These are phyloP conservation scores for Antitrichia curtipendula DNA, from an alignment of 225 moss, liverwort and hornwort species.

Conservation along the genomic window DNA sequence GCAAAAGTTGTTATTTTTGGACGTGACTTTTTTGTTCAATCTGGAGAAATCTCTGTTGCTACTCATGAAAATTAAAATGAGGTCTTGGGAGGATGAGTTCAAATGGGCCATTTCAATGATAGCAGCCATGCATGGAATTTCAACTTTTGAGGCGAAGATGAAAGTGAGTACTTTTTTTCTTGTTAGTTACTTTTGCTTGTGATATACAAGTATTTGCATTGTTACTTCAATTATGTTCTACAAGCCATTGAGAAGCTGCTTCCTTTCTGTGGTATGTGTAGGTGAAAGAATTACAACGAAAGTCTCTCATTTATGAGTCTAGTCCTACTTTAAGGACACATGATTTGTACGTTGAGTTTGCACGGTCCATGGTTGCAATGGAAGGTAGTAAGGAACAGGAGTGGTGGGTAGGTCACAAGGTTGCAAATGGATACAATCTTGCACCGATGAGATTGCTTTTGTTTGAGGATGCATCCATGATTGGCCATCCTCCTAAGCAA, in stretches of 20 bases:
- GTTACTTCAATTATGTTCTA: accelerated
- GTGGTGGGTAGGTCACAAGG: neutral
- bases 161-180: neutral
- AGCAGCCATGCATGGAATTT: neutral
- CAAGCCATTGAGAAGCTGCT: neutral
- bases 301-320: neutral
- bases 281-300: neutral
- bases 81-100: accelerated
- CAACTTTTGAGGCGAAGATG: accelerated
- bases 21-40: neutral
- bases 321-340: neutral
- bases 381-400: neutral
- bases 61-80: accelerated
- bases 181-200: too few relatives aligned
- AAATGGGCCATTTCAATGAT: neutral
- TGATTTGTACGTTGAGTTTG: neutral
- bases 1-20: neutral
- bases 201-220: neutral
- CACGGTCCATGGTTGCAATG: accelerated
- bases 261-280: neutral
- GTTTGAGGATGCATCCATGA: accelerated
- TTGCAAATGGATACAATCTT: neutral
- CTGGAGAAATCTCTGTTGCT: accelerated
- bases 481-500: neutral
- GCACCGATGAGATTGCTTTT: neutral